These are phyloP conservation scores for Xylaria telfairii DNA, from an alignment of 495 filamentous ascomycete genomes.

Conservation along the genomic window DNA sequence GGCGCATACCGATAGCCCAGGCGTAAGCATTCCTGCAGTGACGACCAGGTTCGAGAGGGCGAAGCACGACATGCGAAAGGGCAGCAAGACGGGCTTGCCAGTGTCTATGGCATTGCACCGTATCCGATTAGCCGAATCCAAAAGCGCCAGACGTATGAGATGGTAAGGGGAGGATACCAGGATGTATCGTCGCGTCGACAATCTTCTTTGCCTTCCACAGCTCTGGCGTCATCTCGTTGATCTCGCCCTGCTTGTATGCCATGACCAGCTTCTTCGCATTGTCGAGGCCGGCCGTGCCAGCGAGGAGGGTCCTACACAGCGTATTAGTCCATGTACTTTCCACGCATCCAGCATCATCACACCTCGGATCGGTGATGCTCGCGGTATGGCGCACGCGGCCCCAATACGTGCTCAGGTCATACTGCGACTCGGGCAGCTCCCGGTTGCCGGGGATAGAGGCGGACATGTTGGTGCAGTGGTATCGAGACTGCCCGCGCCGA, in stretches of 20 bases:
- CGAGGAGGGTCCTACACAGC: constrained; percentile 72
- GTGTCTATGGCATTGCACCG: constrained; percentile 71
- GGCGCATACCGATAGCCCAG: constrained; percentile 68
- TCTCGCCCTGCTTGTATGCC: constrained; percentile 80
- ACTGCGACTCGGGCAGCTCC: constrained; percentile 86
- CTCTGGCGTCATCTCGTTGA: constrained; percentile 82
- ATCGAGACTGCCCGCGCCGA: constrained; percentile 24
- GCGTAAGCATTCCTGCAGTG: constrained; percentile 97
- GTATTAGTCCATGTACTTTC: too few relatives aligned
- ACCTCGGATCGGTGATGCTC: constrained; percentile 95
- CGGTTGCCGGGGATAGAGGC: constrained; percentile 85
- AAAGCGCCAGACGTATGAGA: background rate
- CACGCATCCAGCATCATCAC: too few relatives aligned
- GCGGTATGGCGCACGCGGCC: constrained; percentile 90
- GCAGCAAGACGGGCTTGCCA: constrained; percentile 86
- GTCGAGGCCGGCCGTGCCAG: constrained; percentile 77
- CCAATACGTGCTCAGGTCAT: constrained; percentile 93
- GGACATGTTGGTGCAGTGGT: constrained; percentile 68
- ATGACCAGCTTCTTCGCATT: constrained; percentile 78
- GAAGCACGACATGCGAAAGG: constrained; percentile 97
- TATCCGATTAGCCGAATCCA: constrained; percentile 29
- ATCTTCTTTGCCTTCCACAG: constrained; percentile 96
- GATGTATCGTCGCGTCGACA: constrained; percentile 93
- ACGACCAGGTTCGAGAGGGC: constrained; percentile 92
- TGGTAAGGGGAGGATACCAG: constrained; percentile 60